Evolutionary conservation across 2,329 filamentous ascomycete species (phyloP).

Genomic region (Ophiognomonia clavigignenti-juglandacearum): DNA sequence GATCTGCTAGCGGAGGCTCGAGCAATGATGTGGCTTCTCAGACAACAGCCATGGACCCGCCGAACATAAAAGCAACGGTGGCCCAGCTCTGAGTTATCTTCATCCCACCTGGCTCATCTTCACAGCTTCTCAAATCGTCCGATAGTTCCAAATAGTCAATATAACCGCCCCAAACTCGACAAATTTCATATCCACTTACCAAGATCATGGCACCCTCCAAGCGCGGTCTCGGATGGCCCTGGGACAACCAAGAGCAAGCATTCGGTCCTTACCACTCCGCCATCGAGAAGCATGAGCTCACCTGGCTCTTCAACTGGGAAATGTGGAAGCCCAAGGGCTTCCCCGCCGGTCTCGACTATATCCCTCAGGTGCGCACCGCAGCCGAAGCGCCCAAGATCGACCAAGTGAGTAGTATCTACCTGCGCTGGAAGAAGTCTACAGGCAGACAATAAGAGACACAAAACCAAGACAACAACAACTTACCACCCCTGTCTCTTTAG

Average conservation of each 20-base stretch:
- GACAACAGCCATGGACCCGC: too few relatives aligned
- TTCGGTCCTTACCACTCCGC: slow-evolving; percentile 5
- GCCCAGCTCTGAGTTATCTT: too few relatives aligned
- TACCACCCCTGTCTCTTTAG: neutral
- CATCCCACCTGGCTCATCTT: too few relatives aligned
- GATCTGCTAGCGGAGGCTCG: too few relatives aligned
- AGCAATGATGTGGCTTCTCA: too few relatives aligned
- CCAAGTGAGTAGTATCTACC: slow-evolving; percentile 1
- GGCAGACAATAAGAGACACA: too few relatives aligned
- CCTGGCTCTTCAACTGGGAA: slow-evolving; percentile 13
- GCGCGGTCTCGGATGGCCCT: slow-evolving; percentile 12
- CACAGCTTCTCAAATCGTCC: too few relatives aligned
- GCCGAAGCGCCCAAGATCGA: slow-evolving; percentile 6
- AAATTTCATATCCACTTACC: too few relatives aligned
- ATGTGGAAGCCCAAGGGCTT: slow-evolving; percentile 11
- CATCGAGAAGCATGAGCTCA: slow-evolving; percentile 1
- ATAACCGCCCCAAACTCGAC: too few relatives aligned
- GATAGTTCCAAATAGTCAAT: too few relatives aligned
- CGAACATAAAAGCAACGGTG: too few relatives aligned
- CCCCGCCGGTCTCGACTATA: slow-evolving; percentile 4
- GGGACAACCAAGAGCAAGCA: slow-evolving; percentile 1
- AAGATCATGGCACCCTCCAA: slow-evolving; percentile 10
- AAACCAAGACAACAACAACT: neutral
- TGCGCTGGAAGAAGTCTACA: too few relatives aligned
- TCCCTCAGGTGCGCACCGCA: slow-evolving; percentile 9